Conservation (phyloP, 176 grass and related monocot genomes). For the Puya raimondii region DNA sequence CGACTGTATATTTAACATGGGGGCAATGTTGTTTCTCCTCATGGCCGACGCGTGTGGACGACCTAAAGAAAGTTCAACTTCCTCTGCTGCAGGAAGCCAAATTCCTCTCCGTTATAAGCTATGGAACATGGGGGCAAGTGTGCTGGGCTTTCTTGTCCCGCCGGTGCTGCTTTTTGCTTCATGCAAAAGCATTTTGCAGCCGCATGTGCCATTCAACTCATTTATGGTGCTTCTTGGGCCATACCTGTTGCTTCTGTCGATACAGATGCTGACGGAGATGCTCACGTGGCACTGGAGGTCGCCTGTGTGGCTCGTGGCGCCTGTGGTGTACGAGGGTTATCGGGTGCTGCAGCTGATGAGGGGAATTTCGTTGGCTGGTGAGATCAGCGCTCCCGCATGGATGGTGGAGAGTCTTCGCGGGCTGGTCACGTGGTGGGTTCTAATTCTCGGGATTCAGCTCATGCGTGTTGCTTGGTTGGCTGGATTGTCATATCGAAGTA, state of each 20-base stretch:
- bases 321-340: conserved; percentile 79
- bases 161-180: conserved; percentile 44
- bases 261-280: conserved; percentile 78
- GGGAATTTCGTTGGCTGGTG: conserved; percentile 55
- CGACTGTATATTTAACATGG: conserved; percentile 90
- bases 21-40: conserved; percentile 85
- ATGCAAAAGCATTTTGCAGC: conserved; percentile 41
- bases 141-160: conserved; percentile 51
- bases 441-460: conserved; percentile 82
- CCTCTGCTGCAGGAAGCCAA: conserved; percentile 26
- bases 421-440: conserved; percentile 89
- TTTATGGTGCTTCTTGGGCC: conserved; percentile 69
- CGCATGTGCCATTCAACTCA: conserved; percentile 45
- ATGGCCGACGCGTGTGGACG: conserved; percentile 80
- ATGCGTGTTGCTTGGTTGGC: conserved; percentile 90
- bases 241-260: conserved; percentile 65
- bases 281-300: conserved; percentile 95
- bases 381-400: conserved; percentile 67
- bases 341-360: conserved; percentile 91
- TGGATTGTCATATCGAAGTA: conserved; percentile 34
- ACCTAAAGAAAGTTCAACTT: conserved; percentile 29
- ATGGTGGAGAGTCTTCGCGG: conserved; percentile 67
- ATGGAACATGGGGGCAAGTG: conserved; percentile 63
- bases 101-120: conserved; percentile 47
- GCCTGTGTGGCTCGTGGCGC: conserved; percentile 75